Base-by-base conservation (phyloP, 2,329 filamentous ascomycete species). In the Mycosphaerella sp. region DNA sequence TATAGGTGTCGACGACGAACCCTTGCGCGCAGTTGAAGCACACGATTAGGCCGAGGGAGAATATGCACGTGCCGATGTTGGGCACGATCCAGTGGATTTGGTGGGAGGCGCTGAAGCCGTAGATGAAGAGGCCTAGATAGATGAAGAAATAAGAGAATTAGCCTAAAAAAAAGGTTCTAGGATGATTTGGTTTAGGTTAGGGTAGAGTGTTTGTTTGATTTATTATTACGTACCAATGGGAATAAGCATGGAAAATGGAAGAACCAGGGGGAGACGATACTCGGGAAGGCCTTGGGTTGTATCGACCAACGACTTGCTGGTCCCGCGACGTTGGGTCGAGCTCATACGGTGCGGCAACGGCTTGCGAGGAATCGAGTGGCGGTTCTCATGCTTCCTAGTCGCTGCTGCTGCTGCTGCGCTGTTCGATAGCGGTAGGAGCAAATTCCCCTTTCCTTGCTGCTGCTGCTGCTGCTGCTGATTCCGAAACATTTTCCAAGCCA, bases 1-100 rank as follows among this genome's bases (percentile, higher is more conserved):
- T 67, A 52, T 78, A 79, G 1, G 66, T 61, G 36, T 76, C 73
- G 7, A 76, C 70, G 8, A 74, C 61, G 41, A 75, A 76, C 0
- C 70, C 55, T 46, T 61, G 57, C 7, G 52, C 50, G 34, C 55
- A 56, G 27, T 58, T 55, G 44, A 61, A 59, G 44, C 55, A 56
- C 17, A 62, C 51, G 17, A 61, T 60, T 4, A 58, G 48, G 0
- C 60, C 60, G 17, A 59, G 52, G 13, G 55, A 49, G 36, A 60
- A 56, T 25, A 64, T 53, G n/a, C 44, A 50, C 4, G 52, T 55
- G 18, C 59, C 59, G 16, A 62, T 49, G n/a, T 58, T 59, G 13
- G 62, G 61, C 5, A 60, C 56, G 18, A 63, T 47, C 57, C 60
- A 64, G 43, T 64, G 61, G 9, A 59, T 46, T 14, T 53, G 9